These are phyloP conservation scores for Mycena galopus DNA, from an alignment of 768 basidiomycete genomes.

Conservation along the genomic window DNA sequence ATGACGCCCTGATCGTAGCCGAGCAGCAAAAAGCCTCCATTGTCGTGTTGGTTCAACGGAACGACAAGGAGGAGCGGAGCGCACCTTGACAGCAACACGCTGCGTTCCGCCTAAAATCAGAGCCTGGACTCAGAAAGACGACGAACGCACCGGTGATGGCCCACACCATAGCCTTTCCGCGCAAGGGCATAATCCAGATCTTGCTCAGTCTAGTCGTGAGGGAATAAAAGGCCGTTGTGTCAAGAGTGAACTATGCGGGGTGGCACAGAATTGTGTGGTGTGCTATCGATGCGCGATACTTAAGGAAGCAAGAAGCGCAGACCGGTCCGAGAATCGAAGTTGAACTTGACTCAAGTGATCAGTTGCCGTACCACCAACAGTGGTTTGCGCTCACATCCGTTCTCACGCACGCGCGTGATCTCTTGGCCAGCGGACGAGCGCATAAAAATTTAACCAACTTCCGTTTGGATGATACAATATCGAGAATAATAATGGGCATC, in stretches of 20 bases:
- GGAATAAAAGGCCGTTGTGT: neutral
- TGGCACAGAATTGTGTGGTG: neutral
- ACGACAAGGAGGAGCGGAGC: too few species aligned
- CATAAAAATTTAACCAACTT: too few species aligned
- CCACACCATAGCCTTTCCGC: slow-evolving; percentile 54
- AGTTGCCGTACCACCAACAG: neutral
- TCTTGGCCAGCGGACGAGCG: too few species aligned
- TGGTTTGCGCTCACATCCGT: neutral
- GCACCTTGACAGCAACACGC: slow-evolving; percentile 56
- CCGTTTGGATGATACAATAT: too few species aligned
- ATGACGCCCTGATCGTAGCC: slow-evolving; percentile 59
- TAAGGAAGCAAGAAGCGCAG: neutral
- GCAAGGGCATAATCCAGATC: slow-evolving; percentile 53
- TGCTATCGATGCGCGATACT: neutral
- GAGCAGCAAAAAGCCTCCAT: slow-evolving; percentile 45
- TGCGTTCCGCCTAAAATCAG: slow-evolving; percentile 18
- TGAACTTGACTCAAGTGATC: slow-evolving; percentile 2
- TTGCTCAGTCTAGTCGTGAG: neutral
- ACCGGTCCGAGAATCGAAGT: slow-evolving; percentile 3
- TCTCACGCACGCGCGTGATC: neutral
- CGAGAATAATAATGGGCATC: too few species aligned
- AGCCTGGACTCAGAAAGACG: neutral
- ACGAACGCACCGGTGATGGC: slow-evolving; percentile 51
- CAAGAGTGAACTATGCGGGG: neutral
- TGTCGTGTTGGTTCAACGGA: too few species aligned